Conservation (phyloP, 2,329 filamentous ascomycete species). For the Aspergillus tubingensis region DNA sequence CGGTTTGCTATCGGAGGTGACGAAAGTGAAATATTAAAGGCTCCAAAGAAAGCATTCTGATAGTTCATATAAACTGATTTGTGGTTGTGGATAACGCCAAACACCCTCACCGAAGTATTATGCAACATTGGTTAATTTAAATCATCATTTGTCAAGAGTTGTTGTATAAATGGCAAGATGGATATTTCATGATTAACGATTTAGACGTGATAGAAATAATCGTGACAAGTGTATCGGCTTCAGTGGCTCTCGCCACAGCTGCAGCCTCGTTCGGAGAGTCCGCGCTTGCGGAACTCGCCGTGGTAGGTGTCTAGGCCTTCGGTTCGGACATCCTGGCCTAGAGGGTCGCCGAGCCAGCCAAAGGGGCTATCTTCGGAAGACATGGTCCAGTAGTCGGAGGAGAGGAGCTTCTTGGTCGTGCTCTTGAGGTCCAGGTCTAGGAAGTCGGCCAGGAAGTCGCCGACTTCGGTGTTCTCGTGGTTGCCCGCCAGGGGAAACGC, state of each 20-base stretch:
- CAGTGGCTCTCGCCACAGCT: constrained; percentile 34
- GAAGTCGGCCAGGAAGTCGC: constrained; percentile 76
- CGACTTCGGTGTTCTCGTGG: constrained; percentile 92
- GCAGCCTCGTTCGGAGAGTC: constrained; percentile 16
- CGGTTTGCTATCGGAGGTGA: too few species aligned
- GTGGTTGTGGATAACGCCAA: neutral
- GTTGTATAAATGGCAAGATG: neutral
- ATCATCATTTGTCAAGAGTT: neutral
- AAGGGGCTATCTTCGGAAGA: constrained; percentile 24
- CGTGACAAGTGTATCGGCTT: neutral
- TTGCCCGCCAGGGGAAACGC: constrained; percentile 73
- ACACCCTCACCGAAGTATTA: neutral
- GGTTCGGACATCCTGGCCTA: constrained; percentile 39
- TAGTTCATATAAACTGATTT: too few species aligned
- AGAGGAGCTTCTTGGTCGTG: constrained; percentile 72
- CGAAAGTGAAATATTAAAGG: too few species aligned
- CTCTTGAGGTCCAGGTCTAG: constrained; percentile 75
- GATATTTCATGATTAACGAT: neutral
- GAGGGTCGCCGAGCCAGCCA: constrained; percentile 46
- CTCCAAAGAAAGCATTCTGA: too few species aligned
- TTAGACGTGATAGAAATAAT: neutral
- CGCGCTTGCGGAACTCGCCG: constrained; percentile 45
- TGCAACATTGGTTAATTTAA: neutral
- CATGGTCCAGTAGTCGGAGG: constrained; percentile 25
- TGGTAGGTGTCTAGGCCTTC: constrained; percentile 48